A percentile compares a stretch with the other conserved stretches of the same genome.
These are phyloP conservation scores for Lyophyllum semitale DNA, from an alignment of 768 basidiomycete genomes.

Conservation along the genomic window DNA sequence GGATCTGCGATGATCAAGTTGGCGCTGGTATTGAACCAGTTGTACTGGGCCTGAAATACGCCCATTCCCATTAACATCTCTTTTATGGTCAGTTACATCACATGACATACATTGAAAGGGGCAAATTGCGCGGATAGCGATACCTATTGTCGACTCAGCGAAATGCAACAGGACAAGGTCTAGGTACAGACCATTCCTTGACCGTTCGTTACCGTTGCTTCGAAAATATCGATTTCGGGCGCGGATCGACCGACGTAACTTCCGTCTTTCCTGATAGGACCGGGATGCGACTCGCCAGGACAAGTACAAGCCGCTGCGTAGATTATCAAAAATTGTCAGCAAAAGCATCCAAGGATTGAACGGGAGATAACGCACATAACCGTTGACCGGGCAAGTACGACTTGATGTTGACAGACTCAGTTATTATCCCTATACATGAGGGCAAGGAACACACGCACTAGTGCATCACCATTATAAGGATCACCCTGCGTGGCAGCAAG, in stretches of 20 bases:
- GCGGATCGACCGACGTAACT: slow-evolving; percentile 64
- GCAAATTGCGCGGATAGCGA: slow-evolving; percentile 55
- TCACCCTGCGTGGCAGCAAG: slow-evolving; percentile 47
- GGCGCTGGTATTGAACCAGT: slow-evolving; percentile 51
- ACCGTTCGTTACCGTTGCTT: slow-evolving; percentile 42
- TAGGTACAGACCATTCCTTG: slow-evolving; percentile 23
- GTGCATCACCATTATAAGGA: slow-evolving; percentile 38
- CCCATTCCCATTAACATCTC: slow-evolving; percentile 16
- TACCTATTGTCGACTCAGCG: slow-evolving; percentile 31
- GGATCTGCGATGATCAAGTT: slow-evolving; percentile 53
- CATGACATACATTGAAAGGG: slow-evolving; percentile 65
- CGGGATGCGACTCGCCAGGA: slow-evolving; percentile 44
- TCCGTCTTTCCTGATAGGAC: slow-evolving; percentile 46
- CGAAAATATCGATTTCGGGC: slow-evolving; percentile 74
- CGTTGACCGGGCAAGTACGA: slow-evolving; percentile 74
- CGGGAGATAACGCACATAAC: slow-evolving; percentile 24
- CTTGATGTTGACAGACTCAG: slow-evolving; percentile 16
- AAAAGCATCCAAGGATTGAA: not conserved
- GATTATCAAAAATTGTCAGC: not conserved
- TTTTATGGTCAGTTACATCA: slow-evolving; percentile 21
- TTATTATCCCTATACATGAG: not conserved
- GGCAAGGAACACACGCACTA: slow-evolving; percentile 27
- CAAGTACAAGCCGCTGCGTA: slow-evolving; percentile 44
- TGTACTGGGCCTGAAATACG: slow-evolving; percentile 55
- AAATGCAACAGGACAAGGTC: not conserved